These are phyloP conservation scores for Cordyceps fumosorosea DNA, from an alignment of 2,329 filamentous ascomycete species.

Conservation along the genomic window DNA sequence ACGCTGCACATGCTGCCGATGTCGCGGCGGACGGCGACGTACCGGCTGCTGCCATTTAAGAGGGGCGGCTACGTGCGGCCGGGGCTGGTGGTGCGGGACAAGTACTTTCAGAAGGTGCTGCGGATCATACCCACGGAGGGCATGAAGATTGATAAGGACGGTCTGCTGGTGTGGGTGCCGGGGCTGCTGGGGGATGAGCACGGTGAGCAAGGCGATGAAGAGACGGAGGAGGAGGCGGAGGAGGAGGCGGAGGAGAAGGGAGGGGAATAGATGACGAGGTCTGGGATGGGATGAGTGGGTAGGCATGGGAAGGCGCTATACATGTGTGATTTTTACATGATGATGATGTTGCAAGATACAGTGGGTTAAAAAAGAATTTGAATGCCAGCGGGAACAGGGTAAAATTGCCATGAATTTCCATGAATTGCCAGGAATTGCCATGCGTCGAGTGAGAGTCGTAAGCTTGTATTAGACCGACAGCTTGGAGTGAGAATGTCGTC, in stretches of 20 bases:
- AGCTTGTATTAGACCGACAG: neutral
- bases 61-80: slow-evolving; percentile 64
- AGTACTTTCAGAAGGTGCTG: slow-evolving; percentile 88
- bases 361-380: neutral
- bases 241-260: neutral
- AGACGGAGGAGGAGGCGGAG: slow-evolving; percentile 15
- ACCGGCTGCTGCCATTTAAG: slow-evolving; percentile 63
- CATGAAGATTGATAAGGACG: slow-evolving; percentile 59
- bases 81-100: slow-evolving; percentile 71
- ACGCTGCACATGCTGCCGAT: slow-evolving; percentile 77
- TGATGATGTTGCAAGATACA: neutral
- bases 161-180: slow-evolving; percentile 55
- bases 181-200: slow-evolving; percentile 25
- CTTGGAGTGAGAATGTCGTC: neutral
- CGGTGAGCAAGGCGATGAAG: slow-evolving; percentile 14
- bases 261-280: neutral
- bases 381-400: neutral
- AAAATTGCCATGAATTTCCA: too few relatives aligned
- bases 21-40: slow-evolving; percentile 66
- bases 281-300: neutral
- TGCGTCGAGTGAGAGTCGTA: neutral
- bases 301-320: neutral
- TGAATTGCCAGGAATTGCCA: too few relatives aligned
- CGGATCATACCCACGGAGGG: slow-evolving; percentile 73
- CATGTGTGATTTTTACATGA: neutral